These are phyloP conservation scores for Aspergillus uvarum DNA, from an alignment of 2,329 filamentous ascomycete genomes.

Conservation along the genomic window DNA sequence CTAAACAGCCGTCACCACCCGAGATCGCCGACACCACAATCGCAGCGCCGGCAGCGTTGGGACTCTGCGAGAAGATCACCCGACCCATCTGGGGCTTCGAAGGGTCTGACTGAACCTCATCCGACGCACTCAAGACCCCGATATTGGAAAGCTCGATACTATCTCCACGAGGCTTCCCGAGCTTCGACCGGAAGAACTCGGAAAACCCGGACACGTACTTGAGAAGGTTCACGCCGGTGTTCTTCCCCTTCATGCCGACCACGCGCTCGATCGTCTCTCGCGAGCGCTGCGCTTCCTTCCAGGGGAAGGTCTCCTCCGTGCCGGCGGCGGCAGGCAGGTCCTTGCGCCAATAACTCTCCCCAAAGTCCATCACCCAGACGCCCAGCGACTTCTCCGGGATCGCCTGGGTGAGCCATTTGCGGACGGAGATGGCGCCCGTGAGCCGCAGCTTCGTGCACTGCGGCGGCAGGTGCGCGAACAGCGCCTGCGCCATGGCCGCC, in stretches of 20 bases:
- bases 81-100: constrained; percentile 35
- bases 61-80: constrained; percentile 49
- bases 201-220: constrained; percentile 42
- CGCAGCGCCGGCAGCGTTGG: constrained; percentile 38
- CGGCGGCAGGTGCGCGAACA: constrained; percentile 35
- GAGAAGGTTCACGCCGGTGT: constrained; percentile 40
- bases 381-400: constrained; percentile 41
- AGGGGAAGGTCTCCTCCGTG: constrained; percentile 27
- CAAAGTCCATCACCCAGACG: constrained; percentile 38
- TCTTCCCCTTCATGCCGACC: constrained; percentile 29
- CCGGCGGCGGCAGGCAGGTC: constrained; percentile 2
- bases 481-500: constrained; percentile 38
- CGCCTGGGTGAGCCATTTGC: constrained; percentile 36
- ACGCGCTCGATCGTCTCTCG: constrained; percentile 30
- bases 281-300: constrained; percentile 34
- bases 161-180: constrained; percentile 40
- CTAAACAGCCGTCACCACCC: constrained; percentile 46
- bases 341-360: constrained; percentile 30
- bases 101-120: constrained; percentile 3
- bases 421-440: constrained; percentile 39
- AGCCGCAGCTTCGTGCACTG: constrained; percentile 33
- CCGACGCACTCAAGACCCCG: constrained; percentile 33
- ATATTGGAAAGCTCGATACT: constrained; percentile 51
- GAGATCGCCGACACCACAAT: constrained; percentile 44
- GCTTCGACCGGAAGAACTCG: constrained; percentile 35